These are phyloP conservation scores for Trebouxia sp. DNA, from an alignment of 139 green algal species.

Conservation along the genomic window DNA sequence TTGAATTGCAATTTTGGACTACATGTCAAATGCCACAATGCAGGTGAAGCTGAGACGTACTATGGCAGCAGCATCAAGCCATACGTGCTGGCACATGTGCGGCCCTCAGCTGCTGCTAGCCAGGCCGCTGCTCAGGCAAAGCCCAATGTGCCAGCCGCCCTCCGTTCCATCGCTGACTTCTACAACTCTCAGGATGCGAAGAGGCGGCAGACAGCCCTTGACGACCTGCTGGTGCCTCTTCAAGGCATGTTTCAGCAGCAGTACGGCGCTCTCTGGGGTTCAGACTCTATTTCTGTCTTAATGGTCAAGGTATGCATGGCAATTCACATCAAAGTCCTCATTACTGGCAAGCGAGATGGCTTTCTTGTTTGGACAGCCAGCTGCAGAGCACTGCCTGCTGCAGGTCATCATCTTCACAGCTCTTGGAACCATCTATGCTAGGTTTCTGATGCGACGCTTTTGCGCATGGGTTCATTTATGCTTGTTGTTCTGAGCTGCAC, in stretches of 20 bases:
- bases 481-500: no score
- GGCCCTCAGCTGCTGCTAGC: background rate
- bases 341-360: no score
- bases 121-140: background rate
- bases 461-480: no score
- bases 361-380: no score
- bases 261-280: background rate
- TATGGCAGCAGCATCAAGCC: background rate
- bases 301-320: background rate
- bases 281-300: conserved; percentile 4
- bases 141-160: background rate
- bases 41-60: conserved; percentile 9
- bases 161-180: background rate
- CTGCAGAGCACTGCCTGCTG: no score
- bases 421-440: no score
- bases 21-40: no score
- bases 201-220: background rate
- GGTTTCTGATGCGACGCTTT: no score
- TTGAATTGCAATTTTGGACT: no score
- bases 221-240: background rate
- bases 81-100: background rate
- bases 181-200: background rate
- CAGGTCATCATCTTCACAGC: no score
- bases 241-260: background rate
- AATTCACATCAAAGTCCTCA: no score